phyloP scores from a whole-genome alignment of 169 alveolate genomes.

The Plasmodium malariae region DNA sequence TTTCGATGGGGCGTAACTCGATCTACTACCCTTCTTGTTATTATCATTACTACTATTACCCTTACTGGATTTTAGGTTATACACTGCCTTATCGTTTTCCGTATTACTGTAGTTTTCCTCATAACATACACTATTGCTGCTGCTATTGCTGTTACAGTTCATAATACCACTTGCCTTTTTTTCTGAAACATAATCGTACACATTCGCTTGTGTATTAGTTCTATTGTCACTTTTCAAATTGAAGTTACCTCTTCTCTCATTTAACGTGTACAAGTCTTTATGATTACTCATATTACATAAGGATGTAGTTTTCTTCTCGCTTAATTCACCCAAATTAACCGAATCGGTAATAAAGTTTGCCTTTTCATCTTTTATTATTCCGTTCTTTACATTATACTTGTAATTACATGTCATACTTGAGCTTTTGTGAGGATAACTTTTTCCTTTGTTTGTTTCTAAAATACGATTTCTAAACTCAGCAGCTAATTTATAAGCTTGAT shows the following conservation, averaged over 20 bases:
- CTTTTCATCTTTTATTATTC: slow-evolving; percentile 52
- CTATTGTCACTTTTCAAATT: background rate
- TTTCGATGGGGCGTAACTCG: no score
- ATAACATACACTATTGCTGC: slow-evolving; percentile 6
- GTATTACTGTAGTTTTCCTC: no score
- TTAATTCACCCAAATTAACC: background rate
- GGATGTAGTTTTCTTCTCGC: slow-evolving; percentile 10
- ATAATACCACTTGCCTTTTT: slow-evolving; percentile 14
- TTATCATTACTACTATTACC: no score
- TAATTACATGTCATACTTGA: slow-evolving; percentile 39
- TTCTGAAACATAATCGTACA: slow-evolving; percentile 57
- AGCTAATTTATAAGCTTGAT: slow-evolving; percentile 76
- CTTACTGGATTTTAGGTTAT: no score
- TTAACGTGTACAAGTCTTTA: slow-evolving; percentile 31
- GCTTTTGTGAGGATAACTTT: slow-evolving; percentile 64
- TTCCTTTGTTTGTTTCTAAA: slow-evolving; percentile 69
- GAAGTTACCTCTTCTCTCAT: slow-evolving; percentile 11
- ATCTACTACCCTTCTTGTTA: background rate
- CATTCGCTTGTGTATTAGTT: slow-evolving; percentile 8
- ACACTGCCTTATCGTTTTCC: no score
- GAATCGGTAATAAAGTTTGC: background rate
- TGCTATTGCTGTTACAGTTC: background rate
- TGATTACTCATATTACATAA: slow-evolving; percentile 19
- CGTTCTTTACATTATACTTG: slow-evolving; percentile 54
- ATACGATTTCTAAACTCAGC: slow-evolving; percentile 76